phyloP scores from a whole-genome alignment of 208 protist genomes.

The Crithidia bombi region DNA sequence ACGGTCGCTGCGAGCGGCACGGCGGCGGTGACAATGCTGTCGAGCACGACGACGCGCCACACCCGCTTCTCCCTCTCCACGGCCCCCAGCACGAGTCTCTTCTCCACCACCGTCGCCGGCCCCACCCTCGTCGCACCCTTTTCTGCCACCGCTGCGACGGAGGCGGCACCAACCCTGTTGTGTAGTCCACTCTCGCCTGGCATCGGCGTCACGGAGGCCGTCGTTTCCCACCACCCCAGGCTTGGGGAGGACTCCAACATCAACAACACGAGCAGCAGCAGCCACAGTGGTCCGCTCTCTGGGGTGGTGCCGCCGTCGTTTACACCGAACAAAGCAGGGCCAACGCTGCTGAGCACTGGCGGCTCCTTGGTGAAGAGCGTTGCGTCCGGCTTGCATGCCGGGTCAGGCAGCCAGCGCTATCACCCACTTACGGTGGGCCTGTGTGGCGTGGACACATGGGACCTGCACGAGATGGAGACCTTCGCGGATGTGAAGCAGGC shows the following conservation, averaged over 20 bases:
- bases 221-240: no score
- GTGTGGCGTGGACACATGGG: constrained; percentile 50
- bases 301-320: neutral
- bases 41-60: neutral
- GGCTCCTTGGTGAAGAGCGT: neutral
- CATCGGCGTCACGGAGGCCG: neutral
- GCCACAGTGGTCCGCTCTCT: neutral
- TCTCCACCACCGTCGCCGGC: neutral
- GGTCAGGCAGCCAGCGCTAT: neutral
- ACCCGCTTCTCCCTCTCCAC: neutral
- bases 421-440: constrained; percentile 38
- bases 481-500: constrained; percentile 35
- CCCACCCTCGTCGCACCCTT: neutral
- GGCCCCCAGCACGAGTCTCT: no score
- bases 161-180: constrained; percentile 5
- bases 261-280: constrained; percentile 3
- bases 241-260: no score
- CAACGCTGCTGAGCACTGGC: neutral
- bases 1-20: neutral
- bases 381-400: neutral
- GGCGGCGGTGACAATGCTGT: neutral
- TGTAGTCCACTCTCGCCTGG: neutral
- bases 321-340: neutral
- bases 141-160: neutral
- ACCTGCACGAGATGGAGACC: constrained; percentile 27